Base-by-base conservation (phyloP, 2,329 filamentous ascomycete genomes). In the Monosporascus sp. region DNA sequence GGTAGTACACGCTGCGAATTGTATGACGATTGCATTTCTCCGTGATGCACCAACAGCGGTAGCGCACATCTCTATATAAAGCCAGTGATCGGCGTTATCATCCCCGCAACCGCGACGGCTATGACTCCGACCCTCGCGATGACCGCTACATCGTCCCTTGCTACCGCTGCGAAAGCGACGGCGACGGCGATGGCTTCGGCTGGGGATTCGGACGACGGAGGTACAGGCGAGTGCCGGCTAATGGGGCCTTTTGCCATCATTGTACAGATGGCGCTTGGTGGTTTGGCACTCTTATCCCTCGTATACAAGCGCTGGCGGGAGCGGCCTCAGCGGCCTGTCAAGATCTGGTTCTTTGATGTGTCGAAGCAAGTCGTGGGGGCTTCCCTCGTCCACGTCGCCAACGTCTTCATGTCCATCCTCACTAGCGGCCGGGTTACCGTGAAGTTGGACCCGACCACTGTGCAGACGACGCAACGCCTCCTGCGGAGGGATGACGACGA, bases 321-420 rank as follows among this genome's bases (percentile, higher is more conserved):
- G 73, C 81, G 89, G 53, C 93, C 94, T 1, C 93, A 97, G 69
- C 82, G 94, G 52, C 93, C 93, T 1, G 68, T 97, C 66, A 96
- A 95, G 79, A 91, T 99, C 60, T 99, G 94, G 93, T 92, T 89
- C 70, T 99, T 97, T 70, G 94, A 99, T 68, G 94, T 86, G 24
- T 96, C 91, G 35, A 99, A 99, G 77, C 94, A 99, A 76, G 91
- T 99, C 51, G 89, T 97, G 65, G 94, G 94, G 22, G 95, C 91
- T 31, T 86, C 91, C 46, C 79, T 99, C 69, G 85, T 97, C 37
- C 94, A 99, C 73, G 79, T 93, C 45, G 89, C 92, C 61, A 99
- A 99, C 68, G 80, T 99, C 51, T 84, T 96, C 70, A 96, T 99
- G 88, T 95, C 91, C 47, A 91, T 97, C 89, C 80, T 99, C 61